Conservation (phyloP, 1,139 yeast genomes). For the Kodamaea ohmeri region DNA sequence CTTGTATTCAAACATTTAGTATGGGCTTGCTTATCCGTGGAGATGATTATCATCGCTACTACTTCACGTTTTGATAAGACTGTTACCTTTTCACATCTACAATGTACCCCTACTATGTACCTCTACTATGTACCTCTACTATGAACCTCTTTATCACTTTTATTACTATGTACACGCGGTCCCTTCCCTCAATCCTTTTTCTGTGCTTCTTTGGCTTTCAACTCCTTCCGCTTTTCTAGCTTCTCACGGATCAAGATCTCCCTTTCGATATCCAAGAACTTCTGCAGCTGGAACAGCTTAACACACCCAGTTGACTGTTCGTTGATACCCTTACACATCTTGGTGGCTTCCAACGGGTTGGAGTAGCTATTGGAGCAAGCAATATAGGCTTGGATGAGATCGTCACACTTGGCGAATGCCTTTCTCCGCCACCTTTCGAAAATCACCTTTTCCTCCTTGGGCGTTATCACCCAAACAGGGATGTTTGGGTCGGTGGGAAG, state of each 20-base stretch:
- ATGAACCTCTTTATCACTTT: neutral
- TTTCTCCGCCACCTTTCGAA: conserved; percentile 74
- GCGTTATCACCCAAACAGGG: conserved; percentile 84
- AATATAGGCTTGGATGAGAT: conserved; percentile 50
- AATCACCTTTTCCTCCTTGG: conserved; percentile 79
- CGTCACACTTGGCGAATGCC: conserved; percentile 73
- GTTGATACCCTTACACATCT: conserved; percentile 41
- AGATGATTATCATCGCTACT: too few species aligned
- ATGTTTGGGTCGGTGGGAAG: conserved; percentile 48
- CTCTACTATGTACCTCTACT: neutral
- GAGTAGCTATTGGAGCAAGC: conserved; percentile 38
- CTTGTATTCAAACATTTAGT: too few species aligned
- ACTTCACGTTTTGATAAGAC: too few species aligned
- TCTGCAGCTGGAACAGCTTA: conserved; percentile 59
- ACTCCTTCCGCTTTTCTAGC: conserved; percentile 31
- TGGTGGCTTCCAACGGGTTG: conserved; percentile 61
- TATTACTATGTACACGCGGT: conserved; percentile 1
- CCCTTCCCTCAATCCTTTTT: neutral
- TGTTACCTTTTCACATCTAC: too few species aligned
- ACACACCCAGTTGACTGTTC: conserved; percentile 51
- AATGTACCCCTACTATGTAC: too few species aligned
- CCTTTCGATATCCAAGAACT: conserved; percentile 69
- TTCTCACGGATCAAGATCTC: conserved; percentile 61
- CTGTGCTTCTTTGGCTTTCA: neutral
- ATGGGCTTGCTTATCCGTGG: too few species aligned